These are phyloP conservation scores for Capsicum rhomboideum DNA, from an alignment of 257 asterid species.

Conservation along the genomic window DNA sequence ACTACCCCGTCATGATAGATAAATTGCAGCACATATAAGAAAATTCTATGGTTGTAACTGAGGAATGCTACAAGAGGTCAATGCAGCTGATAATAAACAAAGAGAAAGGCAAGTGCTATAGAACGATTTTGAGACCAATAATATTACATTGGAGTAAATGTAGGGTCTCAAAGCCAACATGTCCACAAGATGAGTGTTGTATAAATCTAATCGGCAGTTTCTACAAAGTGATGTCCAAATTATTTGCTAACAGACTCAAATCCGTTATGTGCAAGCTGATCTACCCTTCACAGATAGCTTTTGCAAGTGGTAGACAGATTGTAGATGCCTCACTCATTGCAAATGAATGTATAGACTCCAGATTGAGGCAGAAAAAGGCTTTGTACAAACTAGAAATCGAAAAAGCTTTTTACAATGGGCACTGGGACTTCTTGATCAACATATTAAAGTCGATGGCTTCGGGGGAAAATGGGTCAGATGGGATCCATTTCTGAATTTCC, in stretches of 20 bases:
- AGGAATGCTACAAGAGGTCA: neutral
- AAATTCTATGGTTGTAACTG: neutral
- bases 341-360: neutral
- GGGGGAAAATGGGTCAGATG: neutral
- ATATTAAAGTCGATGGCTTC: neutral
- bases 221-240: neutral
- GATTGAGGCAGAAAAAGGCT: neutral
- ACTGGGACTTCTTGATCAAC: neutral
- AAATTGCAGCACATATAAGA: too few species aligned
- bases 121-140: neutral
- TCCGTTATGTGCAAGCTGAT: neutral
- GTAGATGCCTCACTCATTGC: neutral
- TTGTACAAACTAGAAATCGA: neutral
- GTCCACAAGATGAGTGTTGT: neutral
- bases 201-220: neutral
- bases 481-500: neutral
- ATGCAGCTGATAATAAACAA: neutral
- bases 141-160: neutral
- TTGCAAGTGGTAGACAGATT: neutral
- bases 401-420: neutral
- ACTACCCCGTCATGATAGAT: too few species aligned
- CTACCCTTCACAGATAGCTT: neutral
- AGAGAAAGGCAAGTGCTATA: neutral
- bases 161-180: neutral
- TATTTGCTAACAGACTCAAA: neutral